Conservation (phyloP, 179 eudicot genomes). For the Vitellaria paradoxa region DNA sequence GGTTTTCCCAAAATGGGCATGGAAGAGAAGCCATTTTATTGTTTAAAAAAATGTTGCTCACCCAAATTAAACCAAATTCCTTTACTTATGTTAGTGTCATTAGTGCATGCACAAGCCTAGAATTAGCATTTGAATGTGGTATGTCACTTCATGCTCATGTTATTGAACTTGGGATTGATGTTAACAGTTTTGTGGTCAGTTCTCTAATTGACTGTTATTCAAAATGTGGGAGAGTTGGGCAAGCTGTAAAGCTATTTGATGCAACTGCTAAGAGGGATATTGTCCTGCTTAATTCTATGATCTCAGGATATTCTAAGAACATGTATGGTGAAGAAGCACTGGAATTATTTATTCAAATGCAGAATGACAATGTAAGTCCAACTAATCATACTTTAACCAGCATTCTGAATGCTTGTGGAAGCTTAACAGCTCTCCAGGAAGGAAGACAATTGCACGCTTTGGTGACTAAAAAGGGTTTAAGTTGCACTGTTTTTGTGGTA, state of each 20-base stretch:
- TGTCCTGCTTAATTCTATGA: slow-evolving; percentile 48
- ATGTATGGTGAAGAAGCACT: slow-evolving; percentile 41
- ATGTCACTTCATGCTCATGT: slow-evolving; percentile 50
- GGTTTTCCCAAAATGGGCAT: slow-evolving; percentile 45
- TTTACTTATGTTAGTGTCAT: slow-evolving; percentile 48
- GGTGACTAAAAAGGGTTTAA: slow-evolving; percentile 47
- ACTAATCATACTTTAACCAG: slow-evolving; percentile 53
- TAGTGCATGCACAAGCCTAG: slow-evolving; percentile 48
- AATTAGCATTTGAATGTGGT: slow-evolving; percentile 34
- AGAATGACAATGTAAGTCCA: slow-evolving; percentile 33
- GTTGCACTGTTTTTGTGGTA: slow-evolving; percentile 45
- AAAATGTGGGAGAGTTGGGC: slow-evolving; percentile 34
- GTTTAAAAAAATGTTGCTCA: slow-evolving; percentile 44
- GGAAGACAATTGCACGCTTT: slow-evolving; percentile 56
- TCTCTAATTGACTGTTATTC: slow-evolving; percentile 50
- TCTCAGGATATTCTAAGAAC: slow-evolving; percentile 39
- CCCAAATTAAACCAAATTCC: slow-evolving; percentile 40
- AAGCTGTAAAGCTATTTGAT: slow-evolving; percentile 37
- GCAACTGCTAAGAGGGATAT: slow-evolving; percentile 36
- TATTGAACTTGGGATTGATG: slow-evolving; percentile 43
- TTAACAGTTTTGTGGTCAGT: slow-evolving; percentile 45
- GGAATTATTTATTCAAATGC: slow-evolving; percentile 42
- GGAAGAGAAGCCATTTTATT: slow-evolving; percentile 39
- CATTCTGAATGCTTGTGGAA: slow-evolving; percentile 50
- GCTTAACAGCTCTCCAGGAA: slow-evolving; percentile 36